Evolutionary conservation across 2,329 filamentous ascomycete species (phyloP).

Genomic region (Pestalotiopsis sp.): DNA sequence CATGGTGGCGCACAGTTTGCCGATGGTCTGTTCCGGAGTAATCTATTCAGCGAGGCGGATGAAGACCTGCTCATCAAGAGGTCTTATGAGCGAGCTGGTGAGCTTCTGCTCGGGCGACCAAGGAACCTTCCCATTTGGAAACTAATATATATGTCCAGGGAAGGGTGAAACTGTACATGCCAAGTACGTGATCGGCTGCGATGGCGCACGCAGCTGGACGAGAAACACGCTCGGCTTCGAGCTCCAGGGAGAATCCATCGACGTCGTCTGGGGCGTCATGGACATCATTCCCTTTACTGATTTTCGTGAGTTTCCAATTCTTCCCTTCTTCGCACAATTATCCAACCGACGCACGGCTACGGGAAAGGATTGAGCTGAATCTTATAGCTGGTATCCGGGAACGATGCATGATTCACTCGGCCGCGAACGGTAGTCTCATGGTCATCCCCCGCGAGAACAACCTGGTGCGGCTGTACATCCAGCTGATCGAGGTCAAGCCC

Average conservation of each 20-base stretch:
- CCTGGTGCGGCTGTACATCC: conserved; percentile 58
- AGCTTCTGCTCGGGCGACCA: neutral
- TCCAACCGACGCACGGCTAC: no score
- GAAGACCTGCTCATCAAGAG: conserved; percentile 49
- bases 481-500: conserved; percentile 41
- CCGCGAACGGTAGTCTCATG: conserved; percentile 52
- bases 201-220: conserved; percentile 26
- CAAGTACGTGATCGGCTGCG: conserved; percentile 27
- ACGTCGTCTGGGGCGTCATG: conserved; percentile 46
- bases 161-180: conserved; percentile 32
- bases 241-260: conserved; percentile 51
- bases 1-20: conserved; percentile 35
- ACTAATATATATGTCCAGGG: conserved; percentile 8
- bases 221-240: conserved; percentile 34
- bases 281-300: conserved; percentile 36
- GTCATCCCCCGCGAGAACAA: conserved; percentile 60
- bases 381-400: conserved; percentile 54
- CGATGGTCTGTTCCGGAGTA: conserved; percentile 61
- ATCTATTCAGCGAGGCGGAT: conserved; percentile 53
- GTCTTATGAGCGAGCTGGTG: conserved; percentile 18
- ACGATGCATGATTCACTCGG: conserved; percentile 53
- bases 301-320: conserved; percentile 48
- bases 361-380: no score
- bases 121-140: neutral
- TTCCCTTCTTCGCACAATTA: no score